phyloP scores from a whole-genome alignment of 805 yeast species.

The Kuraishia cidri region DNA sequence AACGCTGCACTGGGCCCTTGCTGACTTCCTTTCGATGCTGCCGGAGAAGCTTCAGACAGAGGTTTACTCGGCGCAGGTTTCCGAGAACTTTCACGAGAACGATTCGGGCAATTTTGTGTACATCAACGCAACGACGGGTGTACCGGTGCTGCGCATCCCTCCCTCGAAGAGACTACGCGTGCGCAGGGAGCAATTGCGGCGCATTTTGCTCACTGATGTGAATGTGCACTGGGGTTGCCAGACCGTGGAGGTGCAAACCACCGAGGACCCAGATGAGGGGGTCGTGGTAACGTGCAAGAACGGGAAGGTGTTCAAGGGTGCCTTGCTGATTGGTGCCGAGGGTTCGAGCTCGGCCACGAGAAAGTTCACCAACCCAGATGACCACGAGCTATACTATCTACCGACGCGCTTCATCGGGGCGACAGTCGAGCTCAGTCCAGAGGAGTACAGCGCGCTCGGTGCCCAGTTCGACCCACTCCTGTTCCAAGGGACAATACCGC shows the following conservation, averaged over 20 bases:
- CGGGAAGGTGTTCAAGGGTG: conserved; percentile 11
- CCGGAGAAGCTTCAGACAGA: conserved; percentile 13
- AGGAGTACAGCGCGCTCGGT: conserved; percentile 10
- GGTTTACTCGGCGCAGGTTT: conserved; percentile 16
- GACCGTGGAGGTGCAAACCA: conserved; percentile 6
- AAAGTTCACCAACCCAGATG: conserved; percentile 10
- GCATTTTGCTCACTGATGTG: conserved; percentile 12
- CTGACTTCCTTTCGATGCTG: conserved; percentile 12
- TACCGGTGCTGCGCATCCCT: conserved; percentile 17
- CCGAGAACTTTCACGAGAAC: conserved; percentile 14
- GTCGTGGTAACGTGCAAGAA: conserved; percentile 9
- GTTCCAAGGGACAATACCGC: conserved; percentile 21
- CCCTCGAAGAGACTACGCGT: conserved; percentile 20
- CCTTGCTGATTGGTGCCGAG: conserved; percentile 16
- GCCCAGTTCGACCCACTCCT: conserved; percentile 16
- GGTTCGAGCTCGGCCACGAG: conserved; percentile 17
- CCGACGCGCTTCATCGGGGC: conserved; percentile 19
- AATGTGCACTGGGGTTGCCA: conserved; percentile 19
- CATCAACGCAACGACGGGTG: conserved; percentile 18
- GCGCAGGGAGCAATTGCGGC: conserved; percentile 19
- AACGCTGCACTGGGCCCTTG: conserved; percentile 20
- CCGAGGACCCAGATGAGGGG: conserved; percentile 4
- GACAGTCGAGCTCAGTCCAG: conserved; percentile 12
- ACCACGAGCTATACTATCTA: conserved; percentile 12
- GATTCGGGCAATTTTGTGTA: conserved; percentile 19